phyloP scores from a whole-genome alignment of 1,139 yeast species.

The Pichia sp. region DNA sequence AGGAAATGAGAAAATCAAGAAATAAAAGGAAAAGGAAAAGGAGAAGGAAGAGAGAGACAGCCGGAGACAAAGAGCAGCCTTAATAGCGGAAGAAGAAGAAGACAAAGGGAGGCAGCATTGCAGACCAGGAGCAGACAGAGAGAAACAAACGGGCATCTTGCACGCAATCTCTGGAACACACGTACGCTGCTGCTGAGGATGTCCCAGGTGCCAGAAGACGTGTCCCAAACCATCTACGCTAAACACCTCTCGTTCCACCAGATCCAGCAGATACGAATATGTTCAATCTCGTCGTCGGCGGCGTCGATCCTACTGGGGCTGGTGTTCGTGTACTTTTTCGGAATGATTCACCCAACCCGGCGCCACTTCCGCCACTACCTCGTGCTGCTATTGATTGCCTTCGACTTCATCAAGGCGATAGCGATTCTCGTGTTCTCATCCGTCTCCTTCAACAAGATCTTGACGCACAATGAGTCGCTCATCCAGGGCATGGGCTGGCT shows the following conservation, averaged over 20 bases:
- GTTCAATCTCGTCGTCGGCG: constrained; percentile 56
- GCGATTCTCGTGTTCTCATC: constrained; percentile 70
- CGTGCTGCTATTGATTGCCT: constrained; percentile 59
- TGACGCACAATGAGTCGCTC: constrained; percentile 43
- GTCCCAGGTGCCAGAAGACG: background rate
- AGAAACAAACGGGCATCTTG: too few relatives aligned
- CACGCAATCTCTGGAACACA: background rate
- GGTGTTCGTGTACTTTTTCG: constrained; percentile 49
- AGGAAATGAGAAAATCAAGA: too few relatives aligned
- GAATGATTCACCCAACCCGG: constrained; percentile 58
- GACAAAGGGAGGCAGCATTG: too few relatives aligned
- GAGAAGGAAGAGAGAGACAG: too few relatives aligned
- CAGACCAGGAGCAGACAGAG: background rate
- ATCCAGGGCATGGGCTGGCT: constrained; percentile 80
- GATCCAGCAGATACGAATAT: constrained; percentile 32
- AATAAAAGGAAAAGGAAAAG: too few relatives aligned
- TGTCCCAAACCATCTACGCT: background rate
- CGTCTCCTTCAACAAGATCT: constrained; percentile 45
- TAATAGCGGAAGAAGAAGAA: too few relatives aligned
- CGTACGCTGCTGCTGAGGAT: background rate
- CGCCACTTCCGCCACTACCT: constrained; percentile 68
- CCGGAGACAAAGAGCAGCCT: too few relatives aligned
- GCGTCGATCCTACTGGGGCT: constrained; percentile 55
- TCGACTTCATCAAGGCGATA: constrained; percentile 72
- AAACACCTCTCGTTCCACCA: background rate